phyloP scores from a whole-genome alignment of 257 asterid genomes.

The Salvia miltiorrhiza region DNA sequence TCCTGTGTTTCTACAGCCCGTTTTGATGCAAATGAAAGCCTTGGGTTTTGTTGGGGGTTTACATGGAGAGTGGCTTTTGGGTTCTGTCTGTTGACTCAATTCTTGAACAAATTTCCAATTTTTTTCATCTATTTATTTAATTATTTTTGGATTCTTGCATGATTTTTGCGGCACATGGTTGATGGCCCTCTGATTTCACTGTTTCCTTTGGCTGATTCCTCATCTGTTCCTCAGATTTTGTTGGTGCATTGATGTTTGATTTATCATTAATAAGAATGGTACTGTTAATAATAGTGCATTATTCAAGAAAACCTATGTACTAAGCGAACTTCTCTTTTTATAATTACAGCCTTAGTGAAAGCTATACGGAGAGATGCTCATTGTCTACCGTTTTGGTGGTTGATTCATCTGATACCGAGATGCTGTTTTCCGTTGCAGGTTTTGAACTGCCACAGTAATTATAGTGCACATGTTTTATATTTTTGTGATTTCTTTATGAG shows the following conservation, averaged over 20 bases:
- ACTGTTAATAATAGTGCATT: constrained; percentile 11
- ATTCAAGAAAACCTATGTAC: constrained; percentile 16
- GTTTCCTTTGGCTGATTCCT: constrained; percentile 29
- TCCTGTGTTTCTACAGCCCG: constrained; percentile 25
- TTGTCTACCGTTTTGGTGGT: constrained; percentile 68
- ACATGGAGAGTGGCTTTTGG: constrained; percentile 72
- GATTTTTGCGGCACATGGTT: constrained; percentile 30
- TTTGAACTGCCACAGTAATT: constrained; percentile 29
- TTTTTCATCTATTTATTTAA: neutral
- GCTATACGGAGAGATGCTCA: constrained; percentile 60
- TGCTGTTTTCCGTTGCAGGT: constrained; percentile 81
- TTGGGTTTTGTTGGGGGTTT: constrained; percentile 45
- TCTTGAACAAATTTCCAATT: neutral
- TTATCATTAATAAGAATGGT: constrained; percentile 11
- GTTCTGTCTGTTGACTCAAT: constrained; percentile 44
- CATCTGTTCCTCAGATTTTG: constrained; percentile 43
- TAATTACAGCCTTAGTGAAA: constrained; percentile 33
- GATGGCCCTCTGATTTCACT: constrained; percentile 28
- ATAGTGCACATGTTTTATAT: constrained; percentile 34
- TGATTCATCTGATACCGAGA: constrained; percentile 59
- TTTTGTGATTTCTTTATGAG: constrained; percentile 30
- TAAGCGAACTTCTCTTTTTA: constrained; percentile 16
- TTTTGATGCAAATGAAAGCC: constrained; percentile 20
- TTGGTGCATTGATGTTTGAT: constrained; percentile 34
- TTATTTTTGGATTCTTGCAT: constrained; percentile 20